Conservation (phyloP, 768 basidiomycete genomes). For the Royoungia palumana region DNA sequence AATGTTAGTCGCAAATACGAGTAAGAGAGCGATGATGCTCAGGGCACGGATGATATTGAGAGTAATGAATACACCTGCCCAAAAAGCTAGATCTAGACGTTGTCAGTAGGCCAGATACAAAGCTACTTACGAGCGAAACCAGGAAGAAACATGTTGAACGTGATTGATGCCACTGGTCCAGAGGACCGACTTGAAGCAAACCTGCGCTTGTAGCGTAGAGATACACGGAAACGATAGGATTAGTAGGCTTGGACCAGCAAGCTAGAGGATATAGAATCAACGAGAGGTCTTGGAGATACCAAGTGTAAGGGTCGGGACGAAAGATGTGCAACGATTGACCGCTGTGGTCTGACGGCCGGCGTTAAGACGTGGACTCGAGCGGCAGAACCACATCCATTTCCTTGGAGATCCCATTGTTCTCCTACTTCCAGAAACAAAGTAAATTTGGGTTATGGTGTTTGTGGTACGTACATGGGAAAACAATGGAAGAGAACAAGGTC, state of each 20-base stretch:
- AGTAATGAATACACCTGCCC: conserved; percentile 57
- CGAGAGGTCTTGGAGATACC: neutral
- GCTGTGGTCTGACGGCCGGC: neutral
- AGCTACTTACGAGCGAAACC: conserved; percentile 27
- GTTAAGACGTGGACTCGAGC: conserved; percentile 1
- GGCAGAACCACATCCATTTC: conserved; percentile 10
- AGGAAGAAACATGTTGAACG: conserved; percentile 21
- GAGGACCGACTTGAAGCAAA: conserved; percentile 9
- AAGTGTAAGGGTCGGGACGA: neutral
- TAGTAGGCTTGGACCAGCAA: conserved; percentile 28
- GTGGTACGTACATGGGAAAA: conserved; percentile 15
- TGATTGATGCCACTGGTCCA: neutral
- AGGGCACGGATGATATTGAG: conserved; percentile 75
- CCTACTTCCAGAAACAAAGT: neutral
- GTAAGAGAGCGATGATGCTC: conserved; percentile 73
- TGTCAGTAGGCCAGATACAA: neutral
- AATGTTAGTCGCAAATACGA: conserved; percentile 78
- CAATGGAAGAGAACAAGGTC: conserved; percentile 18
- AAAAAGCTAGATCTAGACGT: neutral
- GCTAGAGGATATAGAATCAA: conserved; percentile 5
- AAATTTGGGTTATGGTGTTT: conserved; percentile 4
- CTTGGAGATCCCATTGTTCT: conserved; percentile 30
- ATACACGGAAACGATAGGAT: conserved; percentile 2
- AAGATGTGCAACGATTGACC: neutral
- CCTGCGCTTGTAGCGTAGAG: conserved; percentile 18